Percentiles rank a stretch among this genome's conserved stretches.
Conservation (phyloP, 352 stramenopile genomes). For the Globisporangium radiosum region DNA sequence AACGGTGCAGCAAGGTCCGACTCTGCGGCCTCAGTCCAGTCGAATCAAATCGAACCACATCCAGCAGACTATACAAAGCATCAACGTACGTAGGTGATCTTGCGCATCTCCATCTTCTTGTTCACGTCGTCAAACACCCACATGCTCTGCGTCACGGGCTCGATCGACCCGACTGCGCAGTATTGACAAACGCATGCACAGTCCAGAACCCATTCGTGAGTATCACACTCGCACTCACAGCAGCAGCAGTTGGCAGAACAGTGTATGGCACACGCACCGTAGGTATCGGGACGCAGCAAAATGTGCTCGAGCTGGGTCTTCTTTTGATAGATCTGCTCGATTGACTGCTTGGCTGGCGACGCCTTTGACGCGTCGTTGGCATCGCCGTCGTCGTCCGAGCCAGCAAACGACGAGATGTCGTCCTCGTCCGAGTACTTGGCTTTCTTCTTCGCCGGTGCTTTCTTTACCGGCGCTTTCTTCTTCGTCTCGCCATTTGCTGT, state of each 20-base stretch:
- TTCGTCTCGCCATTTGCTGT: constrained; percentile 9
- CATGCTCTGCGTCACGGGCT: constrained; percentile 89
- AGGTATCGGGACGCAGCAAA: constrained; percentile 95
- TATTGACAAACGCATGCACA: too few relatives aligned
- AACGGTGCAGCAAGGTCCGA: too few relatives aligned
- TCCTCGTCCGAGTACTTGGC: constrained; percentile 18
- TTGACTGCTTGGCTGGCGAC: constrained; percentile 47
- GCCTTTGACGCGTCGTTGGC: constrained; percentile 17
- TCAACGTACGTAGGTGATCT: constrained; percentile 86
- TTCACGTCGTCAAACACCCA: constrained; percentile 89
- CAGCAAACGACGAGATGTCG: constrained; percentile 23
- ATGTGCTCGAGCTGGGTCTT: constrained; percentile 98
- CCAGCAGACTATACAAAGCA: background rate
- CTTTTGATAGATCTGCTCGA: constrained; percentile 96
- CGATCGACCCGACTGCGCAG: constrained; percentile 88
- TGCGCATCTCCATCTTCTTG: constrained; percentile 90
- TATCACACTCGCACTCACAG: too few relatives aligned
- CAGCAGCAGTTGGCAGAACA: too few relatives aligned
- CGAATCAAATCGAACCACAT: too few relatives aligned
- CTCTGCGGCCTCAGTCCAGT: too few relatives aligned
- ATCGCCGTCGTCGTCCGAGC: constrained; percentile 40
- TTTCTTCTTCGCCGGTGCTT: constrained; percentile 48
- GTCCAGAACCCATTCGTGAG: background rate
- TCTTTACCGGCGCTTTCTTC: constrained; percentile 26
- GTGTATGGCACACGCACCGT: constrained; percentile 62